phyloP scores from a whole-genome alignment of 176 grass and related monocot species.

The Zoysia japonica region DNA sequence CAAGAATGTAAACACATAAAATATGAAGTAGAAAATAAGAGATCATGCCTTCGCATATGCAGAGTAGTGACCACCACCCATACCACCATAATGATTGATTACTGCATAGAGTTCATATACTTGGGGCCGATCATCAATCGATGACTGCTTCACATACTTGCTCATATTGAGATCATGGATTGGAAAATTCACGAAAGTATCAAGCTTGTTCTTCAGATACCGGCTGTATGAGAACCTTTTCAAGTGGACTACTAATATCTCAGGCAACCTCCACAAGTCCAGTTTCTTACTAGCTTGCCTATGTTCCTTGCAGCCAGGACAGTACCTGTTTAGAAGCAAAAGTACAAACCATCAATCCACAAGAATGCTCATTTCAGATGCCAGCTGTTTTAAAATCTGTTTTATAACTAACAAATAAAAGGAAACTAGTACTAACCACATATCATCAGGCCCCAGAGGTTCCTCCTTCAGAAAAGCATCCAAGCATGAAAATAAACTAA shows the following conservation, averaged over 20 bases:
- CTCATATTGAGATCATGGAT: conserved; percentile 82
- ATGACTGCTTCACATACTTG: conserved; percentile 57
- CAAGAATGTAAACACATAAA: conserved; percentile 1
- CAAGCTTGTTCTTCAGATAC: conserved; percentile 94
- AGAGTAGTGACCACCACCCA: conserved; percentile 97
- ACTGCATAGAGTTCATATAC: conserved; percentile 92
- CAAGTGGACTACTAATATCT: conserved; percentile 93
- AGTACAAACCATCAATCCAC: conserved; percentile 21
- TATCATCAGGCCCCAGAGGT: conserved; percentile 94
- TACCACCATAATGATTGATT: conserved; percentile 92
- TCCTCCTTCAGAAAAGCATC: conserved; percentile 96
- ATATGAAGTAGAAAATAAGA: background rate
- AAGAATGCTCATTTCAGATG: conserved; percentile 1
- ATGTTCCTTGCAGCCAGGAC: conserved; percentile 94
- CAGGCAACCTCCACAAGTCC: conserved; percentile 94
- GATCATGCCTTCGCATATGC: conserved; percentile 81
- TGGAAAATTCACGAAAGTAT: conserved; percentile 94
- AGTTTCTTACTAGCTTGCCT: conserved; percentile 97
- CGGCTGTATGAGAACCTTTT: conserved; percentile 99
- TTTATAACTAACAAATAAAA: conserved; percentile 13
- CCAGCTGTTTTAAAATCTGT: background rate
- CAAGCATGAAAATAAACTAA: conserved; percentile 91
- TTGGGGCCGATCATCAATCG: background rate
- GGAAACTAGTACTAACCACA: conserved; percentile 74
- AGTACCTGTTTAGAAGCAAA: conserved; percentile 62